phyloP scores from a whole-genome alignment of 2,329 filamentous ascomycete genomes.

The Fusarium sp. region DNA sequence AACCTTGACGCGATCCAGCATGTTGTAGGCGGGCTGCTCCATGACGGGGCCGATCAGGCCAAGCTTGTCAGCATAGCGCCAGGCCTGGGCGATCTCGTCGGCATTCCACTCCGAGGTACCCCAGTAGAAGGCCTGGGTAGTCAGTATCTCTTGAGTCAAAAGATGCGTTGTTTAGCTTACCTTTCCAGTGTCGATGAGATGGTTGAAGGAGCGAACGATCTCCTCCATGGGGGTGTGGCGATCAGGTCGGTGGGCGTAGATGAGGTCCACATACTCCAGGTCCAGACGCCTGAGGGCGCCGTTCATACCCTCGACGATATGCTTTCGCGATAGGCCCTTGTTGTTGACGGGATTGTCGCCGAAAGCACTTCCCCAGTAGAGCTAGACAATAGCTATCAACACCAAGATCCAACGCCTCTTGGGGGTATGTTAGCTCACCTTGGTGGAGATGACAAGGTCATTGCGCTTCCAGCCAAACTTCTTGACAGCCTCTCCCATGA shows the following conservation, averaged over 20 bases:
- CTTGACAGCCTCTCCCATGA: constrained; percentile 74
- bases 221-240: constrained; percentile 79
- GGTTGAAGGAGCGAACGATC: constrained; percentile 79
- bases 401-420: background rate
- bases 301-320: constrained; percentile 77
- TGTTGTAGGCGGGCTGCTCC: constrained; percentile 79
- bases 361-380: constrained; percentile 76
- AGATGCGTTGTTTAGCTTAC: background rate
- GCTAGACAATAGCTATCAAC: constrained; percentile 55
- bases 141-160: background rate
- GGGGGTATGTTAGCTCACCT: constrained; percentile 55
- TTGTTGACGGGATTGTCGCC: constrained; percentile 77
- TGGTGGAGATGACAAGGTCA: constrained; percentile 74
- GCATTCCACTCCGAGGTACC: constrained; percentile 79
- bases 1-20: constrained; percentile 74
- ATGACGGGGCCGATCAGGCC: constrained; percentile 75
- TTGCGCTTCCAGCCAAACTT: constrained; percentile 74
- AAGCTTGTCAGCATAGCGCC: constrained; percentile 72
- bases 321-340: constrained; percentile 77
- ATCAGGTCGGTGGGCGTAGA: constrained; percentile 80
- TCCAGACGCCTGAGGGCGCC: constrained; percentile 71
- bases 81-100: constrained; percentile 76
- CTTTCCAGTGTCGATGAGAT: constrained; percentile 76
- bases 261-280: constrained; percentile 76
- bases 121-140: constrained; percentile 76